Base-by-base conservation (phyloP, 225 moss, liverwort and hornwort genomes). In the Antitrichia curtipendula region DNA sequence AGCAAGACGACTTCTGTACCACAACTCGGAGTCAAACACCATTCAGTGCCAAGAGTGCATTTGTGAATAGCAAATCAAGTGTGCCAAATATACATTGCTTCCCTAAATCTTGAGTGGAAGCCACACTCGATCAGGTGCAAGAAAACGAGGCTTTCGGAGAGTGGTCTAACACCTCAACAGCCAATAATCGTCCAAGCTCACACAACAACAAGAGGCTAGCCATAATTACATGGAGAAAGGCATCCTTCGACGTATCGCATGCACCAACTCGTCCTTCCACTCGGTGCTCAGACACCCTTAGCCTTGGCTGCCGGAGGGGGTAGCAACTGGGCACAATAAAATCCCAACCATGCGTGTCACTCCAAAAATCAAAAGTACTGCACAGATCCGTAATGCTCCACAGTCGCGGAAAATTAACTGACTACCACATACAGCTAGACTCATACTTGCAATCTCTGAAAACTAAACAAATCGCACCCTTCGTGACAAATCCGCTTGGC, bases 261-360 rank as follows among this genome's bases (percentile, higher is more conserved):
- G 62, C 83, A 82, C 52, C 85, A 57, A 63, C 63, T 85, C 70
- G 40, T 70, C 70, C 84, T 87, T 85, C 80, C 40, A 68, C 76
- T 70, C 65, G 7, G 64, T 45, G 84, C 62, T 91, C 84, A 92
- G 28, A 88, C 86, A 60, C 80, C 90, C 90, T 92, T 92, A 8
- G 86, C 56, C 88, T 92, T 92, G 28, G 90, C 72, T 83, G 91
- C 38, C 69, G 91, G 66, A 66, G 91, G 52, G 61, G 91, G 91
- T 61, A 90, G 88, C 87, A 92, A 86, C 87, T 92, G 84, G 49
- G 85, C 82, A 91, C 77, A 88, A 75, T 61, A 82, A 75, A 80
- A 87, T 74, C 77, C 90, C 70, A 77, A 81, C 38, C 65, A 80
- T 53, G n/a, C 45, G 63, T 34, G 20, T 88, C 88, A 90, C 61